These are phyloP conservation scores for Paramyrothecium roridum DNA, from an alignment of 2,329 filamentous ascomycete species.

Conservation along the genomic window DNA sequence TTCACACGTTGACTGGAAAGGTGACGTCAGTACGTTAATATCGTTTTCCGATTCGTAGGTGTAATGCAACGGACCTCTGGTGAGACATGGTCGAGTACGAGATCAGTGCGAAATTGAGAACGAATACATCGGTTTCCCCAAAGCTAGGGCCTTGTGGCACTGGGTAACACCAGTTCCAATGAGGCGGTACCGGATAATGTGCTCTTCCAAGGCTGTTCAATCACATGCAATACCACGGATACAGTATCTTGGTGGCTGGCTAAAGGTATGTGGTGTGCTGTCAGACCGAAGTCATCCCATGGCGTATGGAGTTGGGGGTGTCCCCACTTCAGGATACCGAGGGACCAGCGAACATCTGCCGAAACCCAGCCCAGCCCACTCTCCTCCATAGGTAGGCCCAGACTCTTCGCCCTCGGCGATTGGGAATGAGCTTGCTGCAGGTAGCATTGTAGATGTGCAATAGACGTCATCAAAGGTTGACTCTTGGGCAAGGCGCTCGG, in stretches of 20 bases:
- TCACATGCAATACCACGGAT: background rate
- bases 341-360: background rate
- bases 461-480: too few relatives aligned
- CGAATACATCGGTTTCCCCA: too few relatives aligned
- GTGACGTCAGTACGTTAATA: background rate
- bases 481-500: too few relatives aligned
- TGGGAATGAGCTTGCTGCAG: too few relatives aligned
- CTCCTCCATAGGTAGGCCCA: background rate
- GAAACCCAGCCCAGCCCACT: background rate
- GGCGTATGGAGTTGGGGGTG: background rate
- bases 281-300: too few relatives aligned
- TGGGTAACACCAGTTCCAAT: background rate
- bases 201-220: background rate
- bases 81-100: slow-evolving; percentile 1
- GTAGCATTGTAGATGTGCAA: too few relatives aligned
- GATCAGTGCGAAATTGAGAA: too few relatives aligned
- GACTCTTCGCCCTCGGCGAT: too few relatives aligned
- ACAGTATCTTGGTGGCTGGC: background rate
- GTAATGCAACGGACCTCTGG: background rate
- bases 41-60: too few relatives aligned
- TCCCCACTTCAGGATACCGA: background rate
- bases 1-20: slow-evolving; percentile 30
- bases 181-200: background rate
- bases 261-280: too few relatives aligned
- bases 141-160: too few relatives aligned